Percentiles rank a stretch among this genome's conserved stretches.
Conservation (phyloP, 345 rosid genomes). For the Eutrema heterophyllum region DNA sequence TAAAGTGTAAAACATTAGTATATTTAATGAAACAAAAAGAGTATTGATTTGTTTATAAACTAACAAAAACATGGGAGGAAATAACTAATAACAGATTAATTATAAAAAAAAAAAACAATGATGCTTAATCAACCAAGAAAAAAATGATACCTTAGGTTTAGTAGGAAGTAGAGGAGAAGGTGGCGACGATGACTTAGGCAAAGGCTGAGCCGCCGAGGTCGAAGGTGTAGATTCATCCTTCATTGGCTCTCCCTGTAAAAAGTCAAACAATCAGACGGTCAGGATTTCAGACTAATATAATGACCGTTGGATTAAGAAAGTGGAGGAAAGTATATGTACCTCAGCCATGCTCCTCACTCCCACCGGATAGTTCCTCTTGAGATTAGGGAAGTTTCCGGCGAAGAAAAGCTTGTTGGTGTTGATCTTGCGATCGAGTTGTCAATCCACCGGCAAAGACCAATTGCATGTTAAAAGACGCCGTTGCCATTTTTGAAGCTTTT, state of each 20-base stretch:
- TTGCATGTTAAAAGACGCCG: slow-evolving; percentile 36
- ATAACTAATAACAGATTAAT: neutral
- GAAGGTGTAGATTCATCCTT: slow-evolving; percentile 26
- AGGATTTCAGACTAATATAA: neutral
- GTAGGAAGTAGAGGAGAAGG: slow-evolving; percentile 20
- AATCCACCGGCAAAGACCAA: slow-evolving; percentile 34
- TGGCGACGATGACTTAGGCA: slow-evolving; percentile 19
- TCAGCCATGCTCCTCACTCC: slow-evolving; percentile 43
- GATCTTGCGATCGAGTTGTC: slow-evolving; percentile 15
- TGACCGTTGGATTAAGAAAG: neutral
- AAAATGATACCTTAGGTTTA: slow-evolving; percentile 26
- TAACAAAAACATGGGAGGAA: neutral
- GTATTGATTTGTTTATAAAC: no score
- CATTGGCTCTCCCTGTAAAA: slow-evolving; percentile 17
- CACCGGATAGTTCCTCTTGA: slow-evolving; percentile 22
- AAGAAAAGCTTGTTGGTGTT: slow-evolving; percentile 19
- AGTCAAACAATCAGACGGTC: neutral
- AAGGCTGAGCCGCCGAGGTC: slow-evolving; percentile 24
- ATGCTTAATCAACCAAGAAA: neutral
- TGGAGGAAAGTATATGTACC: slow-evolving; percentile 23
- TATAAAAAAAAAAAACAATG: neutral
- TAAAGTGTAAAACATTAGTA: no score
- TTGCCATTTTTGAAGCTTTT: slow-evolving; percentile 35
- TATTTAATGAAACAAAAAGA: neutral
- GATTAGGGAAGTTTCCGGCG: slow-evolving; percentile 13